Conservation (phyloP, 2,329 filamentous ascomycete genomes). For the Lecanosticta acicola region DNA sequence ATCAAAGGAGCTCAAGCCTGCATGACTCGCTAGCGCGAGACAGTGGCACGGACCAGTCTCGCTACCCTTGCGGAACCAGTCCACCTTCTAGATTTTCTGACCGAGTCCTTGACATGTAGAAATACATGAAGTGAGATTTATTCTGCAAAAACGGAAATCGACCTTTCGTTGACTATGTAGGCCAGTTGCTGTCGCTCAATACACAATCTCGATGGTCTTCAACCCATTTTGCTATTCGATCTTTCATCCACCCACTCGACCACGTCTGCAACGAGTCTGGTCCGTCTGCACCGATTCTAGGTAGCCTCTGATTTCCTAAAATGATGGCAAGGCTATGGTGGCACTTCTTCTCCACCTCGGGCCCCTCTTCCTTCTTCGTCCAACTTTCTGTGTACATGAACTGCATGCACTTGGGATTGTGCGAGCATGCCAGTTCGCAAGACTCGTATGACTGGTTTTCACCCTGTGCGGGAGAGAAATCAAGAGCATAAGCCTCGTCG, state of each 20-base stretch:
- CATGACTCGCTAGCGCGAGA: neutral
- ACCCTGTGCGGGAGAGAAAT: slow-evolving; percentile 4
- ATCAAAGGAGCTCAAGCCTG: neutral
- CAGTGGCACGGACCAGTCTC: neutral
- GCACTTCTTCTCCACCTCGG: slow-evolving; percentile 12
- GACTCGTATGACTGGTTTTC: slow-evolving; percentile 6
- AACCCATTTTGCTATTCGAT: slow-evolving; percentile 11
- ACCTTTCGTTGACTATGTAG: too few species aligned
- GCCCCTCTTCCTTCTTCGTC: neutral
- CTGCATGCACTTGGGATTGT: slow-evolving; percentile 19
- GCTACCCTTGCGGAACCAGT: too few species aligned
- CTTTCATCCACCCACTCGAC: slow-evolving; percentile 18
- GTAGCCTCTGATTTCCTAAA: slow-evolving; percentile 10
- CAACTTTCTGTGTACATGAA: slow-evolving; percentile 11
- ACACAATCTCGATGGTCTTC: slow-evolving; percentile 1
- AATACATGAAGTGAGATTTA: too few species aligned
- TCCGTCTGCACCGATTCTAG: slow-evolving; percentile 4
- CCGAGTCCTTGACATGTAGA: too few species aligned
- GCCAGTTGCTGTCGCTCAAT: too few species aligned
- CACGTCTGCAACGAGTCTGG: slow-evolving; percentile 1
- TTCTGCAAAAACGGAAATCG: too few species aligned
- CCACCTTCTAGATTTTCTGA: too few species aligned
- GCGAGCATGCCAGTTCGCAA: slow-evolving; percentile 14
- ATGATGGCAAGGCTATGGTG: slow-evolving; percentile 20
- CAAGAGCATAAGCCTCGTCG: slow-evolving; percentile 7